Evolutionary conservation across 2,329 filamentous ascomycete species (phyloP), one percentile per base, ranked within the genome.

Genomic region (Beauveria pseudobassiana): DNA sequence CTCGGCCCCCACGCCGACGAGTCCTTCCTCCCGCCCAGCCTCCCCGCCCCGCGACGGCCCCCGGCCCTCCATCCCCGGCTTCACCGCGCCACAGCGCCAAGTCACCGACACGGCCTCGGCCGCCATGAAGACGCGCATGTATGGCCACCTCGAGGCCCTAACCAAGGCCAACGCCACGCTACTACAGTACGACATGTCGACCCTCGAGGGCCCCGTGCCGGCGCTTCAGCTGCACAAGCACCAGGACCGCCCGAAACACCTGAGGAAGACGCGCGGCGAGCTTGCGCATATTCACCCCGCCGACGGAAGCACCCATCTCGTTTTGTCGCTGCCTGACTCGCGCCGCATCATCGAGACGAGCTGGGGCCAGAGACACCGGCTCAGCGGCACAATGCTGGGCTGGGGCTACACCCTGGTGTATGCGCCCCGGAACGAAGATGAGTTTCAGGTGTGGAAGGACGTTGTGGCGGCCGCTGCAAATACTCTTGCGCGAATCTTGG

Each of bases 361-460:
- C 1, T 78, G 76, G 76, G 76, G 69, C 22, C 72, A 76, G 69
- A 67, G 76, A 5, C 76, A 78, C 58, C 63, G 63, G 43, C 65
- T 78, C 28, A 64, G 63, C 43, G 58, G 65, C 53, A 45, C 58
- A 1, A 45, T 58, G 9, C 48, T 67, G 20, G 54, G 59, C 24
- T 66, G 66, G 65, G 65, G 66, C 1, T 67, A 67, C 22, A 66
- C 65, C 1, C 54, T 67, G 14, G 30, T 66, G 2, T 67, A 67
- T 24, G 66, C 64, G 9, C 66, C 66, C 26, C 43, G 64, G 26
- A 56, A 64, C 18, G 59, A 65, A 20, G 14, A 55, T 10, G 66
- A 67, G n/a, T 62, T 66, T 18, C 51, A 50, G 9, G 24, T 63
- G 16, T 67, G 66, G 66, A 66, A 66, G 54, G 24, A 58, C 3